Base-by-base conservation (phyloP, 2,329 filamentous ascomycete genomes). In the Blastomyces gilchristii region DNA sequence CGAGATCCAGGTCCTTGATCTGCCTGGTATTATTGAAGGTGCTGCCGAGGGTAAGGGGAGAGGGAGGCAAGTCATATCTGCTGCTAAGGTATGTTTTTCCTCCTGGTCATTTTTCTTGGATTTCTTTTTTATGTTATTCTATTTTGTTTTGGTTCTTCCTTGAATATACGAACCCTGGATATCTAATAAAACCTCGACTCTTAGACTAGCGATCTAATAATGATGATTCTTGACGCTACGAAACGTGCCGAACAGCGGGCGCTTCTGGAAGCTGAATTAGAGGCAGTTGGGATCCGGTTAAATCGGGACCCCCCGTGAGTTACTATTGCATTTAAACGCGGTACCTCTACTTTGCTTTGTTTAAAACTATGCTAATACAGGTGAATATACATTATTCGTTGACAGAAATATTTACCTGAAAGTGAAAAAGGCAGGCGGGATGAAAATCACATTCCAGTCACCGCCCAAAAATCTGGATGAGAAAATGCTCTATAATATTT, bases 11-110 rank as follows among this genome's bases (percentile, higher is more conserved):
- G 89, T 99, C 67, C 87, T 99, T 64, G 94, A 99, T 86, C 79
- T 99, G 66, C 94, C 94, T 0, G 94, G 94, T 80, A 99, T 99
- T 73, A 99, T 99, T 71, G 95, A 99, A 75, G 94, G 94, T 65
- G 94, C 94, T 60, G 82, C 92, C 1, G 94, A 99, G 76, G 94
- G 94, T 52, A 99, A 99, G 79, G 94, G 94, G 22, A 82, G 95
- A 80, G 94, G 94, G 67, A 83, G 94, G 68, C 94, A 99, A 78
- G 94, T 99, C 66, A 99, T 99, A 72, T 95, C 90, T 63, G 94
- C 95, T 1, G 94, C 95, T 61, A 99, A 99, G 78, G 82, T 82
- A 65, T 41, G 70, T 18, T 28, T 6, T 61, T 9, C n/a, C 6
- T 2, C 7, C 11, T 28, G 11, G 18, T 22, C 37, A 9, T 22